These are phyloP conservation scores for Coccomyxa subellipsoidea DNA, from an alignment of 163 green algal species.

Conservation along the genomic window DNA sequence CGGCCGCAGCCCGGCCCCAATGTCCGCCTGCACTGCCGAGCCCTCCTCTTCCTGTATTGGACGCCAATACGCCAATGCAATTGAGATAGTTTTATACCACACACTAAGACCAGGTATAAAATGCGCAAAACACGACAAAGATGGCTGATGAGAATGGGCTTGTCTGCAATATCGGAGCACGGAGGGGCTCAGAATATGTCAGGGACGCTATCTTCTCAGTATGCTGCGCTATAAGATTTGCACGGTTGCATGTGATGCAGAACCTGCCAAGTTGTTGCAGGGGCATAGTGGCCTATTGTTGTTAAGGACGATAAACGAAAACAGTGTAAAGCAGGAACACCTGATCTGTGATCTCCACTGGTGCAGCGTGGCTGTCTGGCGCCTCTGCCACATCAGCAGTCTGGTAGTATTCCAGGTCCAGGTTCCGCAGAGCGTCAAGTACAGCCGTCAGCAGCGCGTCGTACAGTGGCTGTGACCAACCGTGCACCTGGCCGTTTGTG, in stretches of 20 bases:
- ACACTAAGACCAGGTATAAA: not conserved
- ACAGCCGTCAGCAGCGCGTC: conserved; percentile 7
- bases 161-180: no score
- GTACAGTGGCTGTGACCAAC: not conserved
- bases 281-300: not conserved
- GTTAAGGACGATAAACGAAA: not conserved
- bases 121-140: no score
- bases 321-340: not conserved
- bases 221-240: no score
- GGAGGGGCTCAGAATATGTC: no score
- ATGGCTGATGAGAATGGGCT: no score
- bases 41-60: not conserved
- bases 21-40: not conserved
- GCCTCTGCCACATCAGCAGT: not conserved
- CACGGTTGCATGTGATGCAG: no score
- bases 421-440: not conserved
- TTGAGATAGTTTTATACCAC: not conserved
- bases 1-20: not conserved
- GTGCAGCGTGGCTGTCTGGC: not conserved
- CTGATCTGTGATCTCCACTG: not conserved
- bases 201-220: no score
- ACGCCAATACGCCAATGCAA: not conserved
- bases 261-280: not conserved
- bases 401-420: conserved; percentile 3
- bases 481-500: not conserved